A percentile compares a stretch with the other conserved stretches of the same genome.
phyloP scores from a whole-genome alignment of 2,329 filamentous ascomycete genomes.

The Colletotrichum liaoningense region DNA sequence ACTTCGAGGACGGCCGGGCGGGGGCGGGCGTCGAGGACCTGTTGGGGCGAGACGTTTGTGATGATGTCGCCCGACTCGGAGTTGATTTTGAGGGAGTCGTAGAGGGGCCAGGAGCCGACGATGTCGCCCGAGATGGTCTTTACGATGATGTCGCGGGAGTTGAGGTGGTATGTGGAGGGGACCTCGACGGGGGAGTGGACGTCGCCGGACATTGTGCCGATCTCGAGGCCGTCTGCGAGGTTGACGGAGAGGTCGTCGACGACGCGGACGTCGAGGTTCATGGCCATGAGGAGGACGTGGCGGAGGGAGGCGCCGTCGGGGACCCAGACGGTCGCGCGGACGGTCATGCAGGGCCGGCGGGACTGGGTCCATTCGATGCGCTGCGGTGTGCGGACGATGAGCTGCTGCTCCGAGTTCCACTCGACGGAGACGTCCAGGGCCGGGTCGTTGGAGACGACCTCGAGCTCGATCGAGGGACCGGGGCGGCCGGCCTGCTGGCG shows the following conservation, averaged over 20 bases:
- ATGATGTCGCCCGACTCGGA: conserved; percentile 57
- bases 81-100: conserved; percentile 58
- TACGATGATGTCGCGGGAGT: conserved; percentile 55
- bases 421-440: conserved; percentile 48
- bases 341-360: conserved; percentile 57
- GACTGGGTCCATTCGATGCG: conserved; percentile 43
- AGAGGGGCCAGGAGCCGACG: conserved; percentile 62
- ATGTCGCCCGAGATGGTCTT: conserved; percentile 57
- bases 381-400: conserved; percentile 54
- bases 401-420: conserved; percentile 50
- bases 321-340: conserved; percentile 59
- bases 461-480: conserved; percentile 53
- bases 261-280: conserved; percentile 54
- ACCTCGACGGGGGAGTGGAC: conserved; percentile 46
- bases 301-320: conserved; percentile 54
- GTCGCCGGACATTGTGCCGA: conserved; percentile 52
- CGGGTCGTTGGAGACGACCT: conserved; percentile 58
- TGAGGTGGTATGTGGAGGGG: conserved; percentile 52
- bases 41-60: conserved; percentile 54
- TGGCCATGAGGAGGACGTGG: conserved; percentile 47
- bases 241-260: conserved; percentile 52
- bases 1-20: conserved; percentile 54
- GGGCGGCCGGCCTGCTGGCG: conserved; percentile 45
- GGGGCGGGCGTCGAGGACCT: conserved; percentile 46
- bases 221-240: conserved; percentile 40